Conservation (phyloP, 257 asterid genomes). For the Striga asiatica region DNA sequence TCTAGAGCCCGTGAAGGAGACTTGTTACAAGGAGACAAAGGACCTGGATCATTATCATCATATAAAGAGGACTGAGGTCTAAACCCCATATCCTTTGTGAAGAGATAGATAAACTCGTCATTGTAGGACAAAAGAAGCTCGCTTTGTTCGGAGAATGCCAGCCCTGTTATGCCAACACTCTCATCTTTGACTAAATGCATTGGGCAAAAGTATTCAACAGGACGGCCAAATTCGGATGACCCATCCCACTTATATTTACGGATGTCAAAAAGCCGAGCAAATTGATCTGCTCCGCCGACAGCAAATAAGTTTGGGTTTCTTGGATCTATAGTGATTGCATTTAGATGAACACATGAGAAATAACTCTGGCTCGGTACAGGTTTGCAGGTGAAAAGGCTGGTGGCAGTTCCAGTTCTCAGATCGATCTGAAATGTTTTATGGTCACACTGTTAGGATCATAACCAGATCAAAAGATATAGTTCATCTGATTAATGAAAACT, state of each 20-base stretch:
- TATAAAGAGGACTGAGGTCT: slow-evolving; percentile 44
- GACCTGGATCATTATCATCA: slow-evolving; percentile 28
- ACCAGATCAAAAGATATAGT: not conserved
- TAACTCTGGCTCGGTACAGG: slow-evolving; percentile 26
- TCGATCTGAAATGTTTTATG: slow-evolving; percentile 48
- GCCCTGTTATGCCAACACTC: slow-evolving; percentile 68
- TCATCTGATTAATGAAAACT: not conserved
- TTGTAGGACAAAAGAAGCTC: slow-evolving; percentile 85
- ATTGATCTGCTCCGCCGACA: slow-evolving; percentile 76
- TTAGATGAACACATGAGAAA: slow-evolving; percentile 33
- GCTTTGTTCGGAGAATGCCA: slow-evolving; percentile 84
- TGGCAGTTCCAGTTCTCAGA: slow-evolving; percentile 59
- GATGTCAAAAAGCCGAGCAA: slow-evolving; percentile 74
- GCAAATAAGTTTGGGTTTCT: slow-evolving; percentile 81
- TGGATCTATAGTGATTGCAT: slow-evolving; percentile 77
- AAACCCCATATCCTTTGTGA: slow-evolving; percentile 56
- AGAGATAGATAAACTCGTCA: slow-evolving; percentile 71
- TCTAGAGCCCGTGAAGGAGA: slow-evolving; percentile 16
- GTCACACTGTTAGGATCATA: slow-evolving; percentile 10
- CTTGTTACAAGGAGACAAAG: slow-evolving; percentile 22
- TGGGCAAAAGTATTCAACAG: slow-evolving; percentile 68
- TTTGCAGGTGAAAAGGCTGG: slow-evolving; percentile 60
- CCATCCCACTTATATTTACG: slow-evolving; percentile 65
- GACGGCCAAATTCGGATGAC: slow-evolving; percentile 58
- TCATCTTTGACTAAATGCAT: slow-evolving; percentile 48